These are phyloP conservation scores for Camelina neglecta DNA, from an alignment of 345 rosid species.

Conservation along the genomic window DNA sequence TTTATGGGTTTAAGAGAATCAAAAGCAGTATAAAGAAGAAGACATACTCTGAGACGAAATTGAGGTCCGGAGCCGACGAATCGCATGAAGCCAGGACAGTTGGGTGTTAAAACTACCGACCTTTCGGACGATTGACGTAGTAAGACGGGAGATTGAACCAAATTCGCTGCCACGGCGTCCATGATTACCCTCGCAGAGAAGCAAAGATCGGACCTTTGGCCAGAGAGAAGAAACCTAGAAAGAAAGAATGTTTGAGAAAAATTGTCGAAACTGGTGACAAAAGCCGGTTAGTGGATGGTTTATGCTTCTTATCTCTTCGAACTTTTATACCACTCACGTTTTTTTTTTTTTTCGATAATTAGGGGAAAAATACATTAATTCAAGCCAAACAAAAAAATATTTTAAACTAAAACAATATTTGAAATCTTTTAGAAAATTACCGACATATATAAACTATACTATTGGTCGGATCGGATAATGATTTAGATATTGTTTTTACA, in stretches of 20 bases:
- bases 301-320: conserved; percentile 15
- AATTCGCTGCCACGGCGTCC: conserved; percentile 52
- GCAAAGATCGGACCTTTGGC: conserved; percentile 23
- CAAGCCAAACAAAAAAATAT: too few relatives aligned
- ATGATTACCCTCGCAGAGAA: conserved; percentile 43
- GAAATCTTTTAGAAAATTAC: too few relatives aligned
- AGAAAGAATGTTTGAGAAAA: neutral
- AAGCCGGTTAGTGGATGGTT: conserved; percentile 1
- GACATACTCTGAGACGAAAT: conserved; percentile 47
- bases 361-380: too few relatives aligned
- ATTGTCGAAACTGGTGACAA: neutral
- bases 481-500: too few relatives aligned
- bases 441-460: too few relatives aligned
- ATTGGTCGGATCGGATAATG: too few relatives aligned
- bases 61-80: conserved; percentile 43
- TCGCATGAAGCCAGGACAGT: conserved; percentile 40
- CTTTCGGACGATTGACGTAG: conserved; percentile 43
- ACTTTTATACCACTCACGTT: neutral
- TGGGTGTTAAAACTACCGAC: conserved; percentile 44
- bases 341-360: neutral
- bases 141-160: conserved; percentile 45
- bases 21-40: neutral
- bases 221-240: neutral
- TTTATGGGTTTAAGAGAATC: neutral
- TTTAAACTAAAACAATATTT: too few relatives aligned